These are phyloP conservation scores for Eragrostis tef DNA, from an alignment of 202 grass and related monocot species.

Conservation along the genomic window DNA sequence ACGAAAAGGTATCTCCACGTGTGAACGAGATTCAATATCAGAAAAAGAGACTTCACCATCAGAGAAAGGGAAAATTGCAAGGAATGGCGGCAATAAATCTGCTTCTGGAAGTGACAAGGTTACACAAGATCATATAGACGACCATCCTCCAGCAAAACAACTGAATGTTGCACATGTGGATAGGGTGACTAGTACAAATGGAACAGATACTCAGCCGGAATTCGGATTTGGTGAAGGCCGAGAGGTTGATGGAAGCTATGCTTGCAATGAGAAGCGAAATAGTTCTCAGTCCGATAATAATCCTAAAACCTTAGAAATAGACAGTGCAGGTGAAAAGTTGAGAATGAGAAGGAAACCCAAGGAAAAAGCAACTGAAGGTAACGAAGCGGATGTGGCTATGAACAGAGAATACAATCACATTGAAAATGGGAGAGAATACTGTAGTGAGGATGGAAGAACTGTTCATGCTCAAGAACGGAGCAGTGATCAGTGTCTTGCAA, in stretches of 20 bases:
- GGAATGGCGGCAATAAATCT: constrained; percentile 4
- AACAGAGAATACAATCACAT: not conserved
- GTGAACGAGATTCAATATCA: constrained; percentile 3
- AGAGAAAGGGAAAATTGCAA: constrained; percentile 1
- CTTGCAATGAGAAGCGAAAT: constrained; percentile 3
- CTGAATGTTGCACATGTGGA: not conserved
- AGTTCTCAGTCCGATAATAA: constrained; percentile 28
- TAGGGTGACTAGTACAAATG: constrained; percentile 16
- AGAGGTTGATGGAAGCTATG: constrained; percentile 31
- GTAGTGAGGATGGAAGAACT: not conserved
- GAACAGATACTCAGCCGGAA: not conserved
- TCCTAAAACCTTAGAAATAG: constrained; percentile 3
- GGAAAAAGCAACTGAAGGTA: constrained; percentile 16
- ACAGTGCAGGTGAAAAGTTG: constrained; percentile 28
- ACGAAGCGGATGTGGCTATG: not conserved
- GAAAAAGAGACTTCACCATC: not conserved
- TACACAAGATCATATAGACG: constrained; percentile 19
- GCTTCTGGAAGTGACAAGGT: not conserved
- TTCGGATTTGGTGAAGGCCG: not conserved
- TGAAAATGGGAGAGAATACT: not conserved
- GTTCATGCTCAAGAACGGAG: not conserved
- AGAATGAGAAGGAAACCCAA: constrained; percentile 13
- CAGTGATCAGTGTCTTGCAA: not conserved
- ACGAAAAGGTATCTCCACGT: not conserved
- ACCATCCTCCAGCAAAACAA: constrained; percentile 12